phyloP scores from a whole-genome alignment of 176 grass and related monocot genomes.

The Areca catechu region DNA sequence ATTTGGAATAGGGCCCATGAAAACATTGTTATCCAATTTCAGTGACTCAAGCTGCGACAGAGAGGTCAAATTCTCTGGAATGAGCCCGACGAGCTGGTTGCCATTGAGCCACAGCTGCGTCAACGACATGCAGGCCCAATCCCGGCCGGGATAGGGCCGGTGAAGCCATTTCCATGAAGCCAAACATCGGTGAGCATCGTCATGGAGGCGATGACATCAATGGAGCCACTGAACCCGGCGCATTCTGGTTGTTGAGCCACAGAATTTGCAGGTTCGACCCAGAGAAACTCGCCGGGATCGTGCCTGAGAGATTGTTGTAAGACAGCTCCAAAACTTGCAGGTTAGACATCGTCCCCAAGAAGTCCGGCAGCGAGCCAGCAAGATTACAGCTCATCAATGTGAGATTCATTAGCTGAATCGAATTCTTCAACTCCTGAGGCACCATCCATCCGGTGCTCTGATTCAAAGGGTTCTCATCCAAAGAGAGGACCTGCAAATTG shows the following conservation, averaged over 20 bases:
- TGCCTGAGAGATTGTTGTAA: constrained; percentile 59
- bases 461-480: constrained; percentile 57
- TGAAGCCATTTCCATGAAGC: constrained; percentile 84
- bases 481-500: constrained; percentile 31
- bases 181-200: constrained; percentile 37
- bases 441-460: constrained; percentile 34
- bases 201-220: constrained; percentile 51
- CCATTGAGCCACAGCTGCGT: constrained; percentile 35
- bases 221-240: constrained; percentile 37
- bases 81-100: constrained; percentile 66
- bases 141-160: constrained; percentile 43
- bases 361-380: constrained; percentile 37
- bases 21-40: constrained; percentile 57
- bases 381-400: constrained; percentile 36
- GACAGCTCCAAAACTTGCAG: constrained; percentile 46
- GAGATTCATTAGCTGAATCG: constrained; percentile 38
- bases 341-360: constrained; percentile 31
- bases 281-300: constrained; percentile 31
- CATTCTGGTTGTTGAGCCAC: constrained; percentile 82
- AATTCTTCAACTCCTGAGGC: constrained; percentile 15
- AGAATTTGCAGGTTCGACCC: constrained; percentile 39
- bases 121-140: constrained; percentile 41
- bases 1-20: constrained; percentile 56
- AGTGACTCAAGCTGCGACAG: constrained; percentile 35
- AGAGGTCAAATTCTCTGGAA: constrained; percentile 31